Evolutionary conservation across 768 basidiomycete genomes (phyloP), one percentile per base, ranked within the genome.

Genomic region (Exsudoporus frostii): DNA sequence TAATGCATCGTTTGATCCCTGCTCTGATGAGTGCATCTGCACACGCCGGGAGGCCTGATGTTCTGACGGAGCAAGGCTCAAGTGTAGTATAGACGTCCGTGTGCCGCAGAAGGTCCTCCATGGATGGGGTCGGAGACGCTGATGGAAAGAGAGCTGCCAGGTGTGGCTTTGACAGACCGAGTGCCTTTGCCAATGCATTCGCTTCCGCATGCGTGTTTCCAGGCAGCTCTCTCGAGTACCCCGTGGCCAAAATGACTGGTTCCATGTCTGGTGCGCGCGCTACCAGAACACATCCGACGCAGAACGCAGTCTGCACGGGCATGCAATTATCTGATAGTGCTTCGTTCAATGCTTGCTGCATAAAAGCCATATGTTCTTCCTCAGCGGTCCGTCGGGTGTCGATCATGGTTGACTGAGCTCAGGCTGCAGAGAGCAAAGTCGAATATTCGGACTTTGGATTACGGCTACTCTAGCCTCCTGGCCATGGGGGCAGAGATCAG

Each of bases 191-290:
- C 48, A 99, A 73, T 1, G 95, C 94, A 67, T 96, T 96, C 22
- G 93, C 92, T 74, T 99, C 96, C 11, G 95, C 96, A 68, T 99
- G 96, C 4, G 96, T 98, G 66, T 98, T 98, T 48, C 95, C 96
- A 5, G 83, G 76, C 0, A 98, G 78, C 66, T 98, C 94, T 63
- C 97, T 80, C 24, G 95, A 98, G 72, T 86, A 93, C 17, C 93
- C 93, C 2, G 85, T 85, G 13, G 91, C 74, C 33, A 98, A 70
- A 41, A 89, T 71, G 50, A 83, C 71, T 4, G 84, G 76, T 14
- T 64, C 37, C 38, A 64, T 61, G 41, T 66, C 58, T 17, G 83
- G 79, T 51, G 71, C 70, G 40, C 72, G 74, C 19, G 75, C 73
- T 4, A 83, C 81, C 47, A 96, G 71, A 33, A 92, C 79, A 61